These are phyloP conservation scores for Globisporangium parvum DNA, from an alignment of 352 stramenopile species.

Conservation along the genomic window DNA sequence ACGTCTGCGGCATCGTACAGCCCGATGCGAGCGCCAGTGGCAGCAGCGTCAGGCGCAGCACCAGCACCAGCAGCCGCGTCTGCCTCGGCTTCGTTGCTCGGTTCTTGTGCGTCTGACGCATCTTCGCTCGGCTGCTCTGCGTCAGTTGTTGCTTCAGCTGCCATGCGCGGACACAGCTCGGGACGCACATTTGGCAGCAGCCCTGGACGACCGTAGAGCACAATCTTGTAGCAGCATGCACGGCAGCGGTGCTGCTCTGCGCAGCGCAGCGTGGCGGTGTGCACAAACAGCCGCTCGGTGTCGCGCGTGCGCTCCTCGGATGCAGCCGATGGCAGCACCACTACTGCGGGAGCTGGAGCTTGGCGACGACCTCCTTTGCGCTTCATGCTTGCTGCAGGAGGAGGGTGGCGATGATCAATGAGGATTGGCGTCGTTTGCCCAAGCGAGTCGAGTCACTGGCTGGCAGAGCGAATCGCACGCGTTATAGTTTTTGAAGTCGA, in stretches of 20 bases:
- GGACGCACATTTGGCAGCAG: constrained; percentile 70
- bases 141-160: background rate
- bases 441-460: no score
- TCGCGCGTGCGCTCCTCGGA: constrained; percentile 28
- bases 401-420: background rate
- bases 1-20: constrained; percentile 50
- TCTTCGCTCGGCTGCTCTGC: background rate
- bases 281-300: constrained; percentile 52
- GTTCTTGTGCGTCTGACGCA: background rate
- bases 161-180: constrained; percentile 65
- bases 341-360: background rate
- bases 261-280: constrained; percentile 63
- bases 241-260: constrained; percentile 60
- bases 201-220: constrained; percentile 46
- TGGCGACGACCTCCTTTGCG: background rate
- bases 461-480: no score
- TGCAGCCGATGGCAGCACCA: background rate
- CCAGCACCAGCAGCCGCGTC: background rate
- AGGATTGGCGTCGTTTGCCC: no score
- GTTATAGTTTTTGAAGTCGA: no score
- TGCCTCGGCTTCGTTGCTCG: constrained; percentile 1
- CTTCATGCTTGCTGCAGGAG: background rate
- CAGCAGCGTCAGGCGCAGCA: background rate
- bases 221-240: constrained; percentile 87
- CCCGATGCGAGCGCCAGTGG: constrained; percentile 20